A percentile compares a stretch with the other conserved stretches of the same genome.
Conservation (phyloP, 805 yeast species). For the Candida sakaeoensis region DNA sequence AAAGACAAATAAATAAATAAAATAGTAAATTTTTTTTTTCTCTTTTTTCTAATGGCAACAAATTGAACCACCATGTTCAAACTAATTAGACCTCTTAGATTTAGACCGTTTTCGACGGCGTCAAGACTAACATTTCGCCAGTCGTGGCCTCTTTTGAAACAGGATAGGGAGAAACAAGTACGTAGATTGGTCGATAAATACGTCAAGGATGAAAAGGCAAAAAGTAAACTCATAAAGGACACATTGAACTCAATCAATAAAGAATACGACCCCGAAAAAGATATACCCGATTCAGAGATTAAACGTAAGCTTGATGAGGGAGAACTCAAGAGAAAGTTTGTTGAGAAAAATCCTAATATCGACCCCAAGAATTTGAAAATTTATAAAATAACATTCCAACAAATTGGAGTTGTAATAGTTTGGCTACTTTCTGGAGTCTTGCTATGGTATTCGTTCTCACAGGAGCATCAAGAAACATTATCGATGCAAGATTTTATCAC, state of each 20-base stretch:
- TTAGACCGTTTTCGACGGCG: neutral
- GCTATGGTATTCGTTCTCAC: constrained; percentile 6
- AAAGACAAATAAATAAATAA: too few species aligned
- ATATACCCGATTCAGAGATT: neutral
- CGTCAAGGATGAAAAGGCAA: neutral
- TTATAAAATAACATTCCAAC: constrained; percentile 19
- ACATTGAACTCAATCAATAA: neutral
- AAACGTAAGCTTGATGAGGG: constrained; percentile 9
- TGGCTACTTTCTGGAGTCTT: constrained; percentile 8
- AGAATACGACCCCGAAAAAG: neutral
- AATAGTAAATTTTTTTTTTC: too few species aligned
- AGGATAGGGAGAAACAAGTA: constrained; percentile 1
- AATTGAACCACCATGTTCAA: too few species aligned
- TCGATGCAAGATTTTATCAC: constrained; percentile 83
- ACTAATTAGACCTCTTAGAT: constrained; percentile 1
- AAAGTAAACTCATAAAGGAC: neutral
- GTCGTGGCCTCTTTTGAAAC: neutral
- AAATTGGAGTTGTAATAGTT: constrained; percentile 9
- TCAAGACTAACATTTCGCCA: neutral
- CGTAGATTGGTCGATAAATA: neutral
- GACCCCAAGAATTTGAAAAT: constrained; percentile 30
- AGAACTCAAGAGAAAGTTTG: constrained; percentile 28
- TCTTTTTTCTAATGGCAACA: too few species aligned
- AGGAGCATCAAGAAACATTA: constrained; percentile 21
- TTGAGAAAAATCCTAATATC: constrained; percentile 25